These are phyloP conservation scores for Paecilomyces niveus DNA, from an alignment of 2,329 filamentous ascomycete species.

Conservation along the genomic window DNA sequence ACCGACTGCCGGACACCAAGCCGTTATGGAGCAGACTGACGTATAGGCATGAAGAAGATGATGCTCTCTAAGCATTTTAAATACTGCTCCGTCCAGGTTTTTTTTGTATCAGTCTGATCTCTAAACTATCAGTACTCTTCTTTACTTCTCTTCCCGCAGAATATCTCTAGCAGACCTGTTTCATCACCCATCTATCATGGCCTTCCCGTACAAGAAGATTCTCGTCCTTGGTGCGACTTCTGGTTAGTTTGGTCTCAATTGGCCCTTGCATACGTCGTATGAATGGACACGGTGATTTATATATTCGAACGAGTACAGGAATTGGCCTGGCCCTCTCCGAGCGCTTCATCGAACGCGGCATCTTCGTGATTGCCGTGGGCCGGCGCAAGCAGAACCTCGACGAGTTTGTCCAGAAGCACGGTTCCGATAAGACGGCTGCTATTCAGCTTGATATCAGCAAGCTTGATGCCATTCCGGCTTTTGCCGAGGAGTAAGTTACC, in stretches of 20 bases:
- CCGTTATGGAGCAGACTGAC: no score
- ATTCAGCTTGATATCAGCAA: slow-evolving; percentile 46
- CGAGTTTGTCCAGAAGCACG: slow-evolving; percentile 40
- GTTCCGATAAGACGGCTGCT: slow-evolving; percentile 38
- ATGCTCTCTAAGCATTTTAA: no score
- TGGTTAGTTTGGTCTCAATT: neutral
- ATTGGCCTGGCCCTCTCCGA: slow-evolving; percentile 44
- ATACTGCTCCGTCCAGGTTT: no score
- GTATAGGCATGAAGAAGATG: no score
- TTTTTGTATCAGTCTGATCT: no score
- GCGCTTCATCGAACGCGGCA: slow-evolving; percentile 42
- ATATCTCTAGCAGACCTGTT: no score
- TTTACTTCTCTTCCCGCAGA: no score
- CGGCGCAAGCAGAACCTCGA: slow-evolving; percentile 46
- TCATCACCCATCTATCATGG: no score
- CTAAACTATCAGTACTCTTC: no score
- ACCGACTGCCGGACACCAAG: no score
- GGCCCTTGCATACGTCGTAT: neutral
- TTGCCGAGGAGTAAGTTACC: neutral
- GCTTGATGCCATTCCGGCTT: slow-evolving; percentile 34
- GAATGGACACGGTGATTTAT: neutral
- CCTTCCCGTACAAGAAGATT: no score
- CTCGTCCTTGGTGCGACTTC: no score
- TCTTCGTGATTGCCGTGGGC: slow-evolving; percentile 43
- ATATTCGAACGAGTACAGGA: slow-evolving; percentile 9